Evolutionary conservation across 2,329 filamentous ascomycete genomes (phyloP).

Genomic region (Exophiala xenobiotica): DNA sequence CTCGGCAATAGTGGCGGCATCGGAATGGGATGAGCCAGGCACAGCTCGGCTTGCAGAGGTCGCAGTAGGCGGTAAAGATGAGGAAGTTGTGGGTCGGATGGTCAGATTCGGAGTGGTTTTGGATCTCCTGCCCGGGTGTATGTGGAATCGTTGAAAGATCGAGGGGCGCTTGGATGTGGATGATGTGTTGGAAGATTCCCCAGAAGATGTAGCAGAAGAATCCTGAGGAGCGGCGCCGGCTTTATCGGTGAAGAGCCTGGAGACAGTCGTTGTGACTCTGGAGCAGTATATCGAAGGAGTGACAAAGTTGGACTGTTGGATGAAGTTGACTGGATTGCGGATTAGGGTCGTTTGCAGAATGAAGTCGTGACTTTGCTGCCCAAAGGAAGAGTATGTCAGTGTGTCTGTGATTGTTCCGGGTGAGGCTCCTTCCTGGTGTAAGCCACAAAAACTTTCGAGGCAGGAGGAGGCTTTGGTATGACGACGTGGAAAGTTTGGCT

Average conservation of each 20-base stretch:
- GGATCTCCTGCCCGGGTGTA: constrained; percentile 24
- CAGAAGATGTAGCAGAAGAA: constrained; percentile 17
- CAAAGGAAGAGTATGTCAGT: background rate
- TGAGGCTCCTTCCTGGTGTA: background rate
- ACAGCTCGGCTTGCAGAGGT: constrained; percentile 16
- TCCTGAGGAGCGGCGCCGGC: constrained; percentile 29
- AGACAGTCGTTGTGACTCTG: constrained; percentile 28
- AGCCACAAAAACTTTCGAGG: too few relatives aligned
- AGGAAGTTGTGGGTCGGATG: constrained; percentile 24
- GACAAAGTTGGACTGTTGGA: constrained; percentile 8
- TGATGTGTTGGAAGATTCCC: constrained; percentile 22
- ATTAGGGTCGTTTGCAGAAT: background rate
- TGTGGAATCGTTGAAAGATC: constrained; percentile 29
- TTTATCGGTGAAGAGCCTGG: constrained; percentile 29
- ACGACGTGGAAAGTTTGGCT: too few relatives aligned
- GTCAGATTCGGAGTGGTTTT: constrained; percentile 25
- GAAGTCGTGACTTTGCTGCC: background rate
- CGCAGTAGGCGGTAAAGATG: constrained; percentile 18
- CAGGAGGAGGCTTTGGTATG: too few relatives aligned
- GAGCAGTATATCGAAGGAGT: constrained; percentile 1
- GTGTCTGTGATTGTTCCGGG: background rate
- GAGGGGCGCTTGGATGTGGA: constrained; percentile 21
- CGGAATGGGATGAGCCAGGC: constrained; percentile 24
- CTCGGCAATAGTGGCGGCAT: constrained; percentile 27
- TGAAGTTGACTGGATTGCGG: background rate